A percentile compares a stretch with the other conserved stretches of the same genome.
These are phyloP conservation scores for Chenopodium berlandieri DNA, from an alignment of 148 eudicot genomes.

Conservation along the genomic window DNA sequence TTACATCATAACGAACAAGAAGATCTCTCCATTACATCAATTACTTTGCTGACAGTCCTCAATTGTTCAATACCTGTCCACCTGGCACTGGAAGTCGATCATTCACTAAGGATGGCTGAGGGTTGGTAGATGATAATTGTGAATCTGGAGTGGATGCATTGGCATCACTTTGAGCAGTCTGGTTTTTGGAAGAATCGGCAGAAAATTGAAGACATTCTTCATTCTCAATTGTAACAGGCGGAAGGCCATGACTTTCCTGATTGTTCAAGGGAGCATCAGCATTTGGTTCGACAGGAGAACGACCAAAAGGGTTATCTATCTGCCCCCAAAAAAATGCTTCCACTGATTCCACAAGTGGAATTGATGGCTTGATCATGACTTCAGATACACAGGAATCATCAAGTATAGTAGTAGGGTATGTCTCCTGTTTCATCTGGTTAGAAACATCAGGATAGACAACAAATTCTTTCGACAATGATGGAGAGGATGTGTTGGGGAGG, in stretches of 20 bases:
- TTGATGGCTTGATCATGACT: slow-evolving; percentile 22
- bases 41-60: background rate
- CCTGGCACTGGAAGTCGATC: background rate
- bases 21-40: background rate
- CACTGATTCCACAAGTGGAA: slow-evolving; percentile 27
- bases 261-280: background rate
- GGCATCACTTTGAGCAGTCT: slow-evolving; percentile 17
- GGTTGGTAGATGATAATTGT: slow-evolving; percentile 1
- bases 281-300: background rate
- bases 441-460: slow-evolving; percentile 11
- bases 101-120: background rate
- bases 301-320: slow-evolving; percentile 10
- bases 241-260: slow-evolving; percentile 5
- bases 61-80: background rate
- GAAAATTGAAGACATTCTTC: background rate
- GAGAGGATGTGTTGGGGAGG: slow-evolving; percentile 28
- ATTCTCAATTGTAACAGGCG: background rate
- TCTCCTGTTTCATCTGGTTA: slow-evolving; percentile 16
- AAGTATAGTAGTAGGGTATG: slow-evolving; percentile 19
- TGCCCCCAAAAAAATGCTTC: slow-evolving; percentile 15
- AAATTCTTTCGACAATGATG: slow-evolving; percentile 24
- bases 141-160: background rate
- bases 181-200: background rate
- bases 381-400: slow-evolving; percentile 22
- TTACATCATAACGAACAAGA: too few relatives aligned